Conservation (phyloP, 192 early-diverging fungal genomes). For the Podila minutissima region DNA sequence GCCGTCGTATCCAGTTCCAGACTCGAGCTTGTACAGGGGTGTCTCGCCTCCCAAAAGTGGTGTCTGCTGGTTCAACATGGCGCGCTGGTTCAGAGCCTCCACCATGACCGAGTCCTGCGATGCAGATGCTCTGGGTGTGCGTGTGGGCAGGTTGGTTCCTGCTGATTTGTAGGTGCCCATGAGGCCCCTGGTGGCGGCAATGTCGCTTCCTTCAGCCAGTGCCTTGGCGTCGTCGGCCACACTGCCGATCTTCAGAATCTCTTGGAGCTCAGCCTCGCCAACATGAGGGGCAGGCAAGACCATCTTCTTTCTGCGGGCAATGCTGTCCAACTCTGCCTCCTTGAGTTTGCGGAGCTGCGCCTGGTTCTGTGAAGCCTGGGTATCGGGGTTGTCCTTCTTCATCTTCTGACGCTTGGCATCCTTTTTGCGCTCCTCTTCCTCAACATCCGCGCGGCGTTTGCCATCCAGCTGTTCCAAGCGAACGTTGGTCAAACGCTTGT, state of each 20-base stretch:
- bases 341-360: slow-evolving; percentile 64
- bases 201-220: slow-evolving; percentile 68
- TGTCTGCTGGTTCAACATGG: slow-evolving; percentile 78
- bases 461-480: slow-evolving; percentile 86
- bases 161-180: slow-evolving; percentile 79
- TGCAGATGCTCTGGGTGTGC: slow-evolving; percentile 71
- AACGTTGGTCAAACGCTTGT: slow-evolving; percentile 74
- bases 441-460: slow-evolving; percentile 83
- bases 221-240: slow-evolving; percentile 79
- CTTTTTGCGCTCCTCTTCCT: slow-evolving; percentile 83
- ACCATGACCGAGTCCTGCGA: slow-evolving; percentile 71
- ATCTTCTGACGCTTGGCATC: slow-evolving; percentile 79
- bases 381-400: slow-evolving; percentile 61
- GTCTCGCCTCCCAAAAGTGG: slow-evolving; percentile 87
- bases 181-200: slow-evolving; percentile 70
- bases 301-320: slow-evolving; percentile 78
- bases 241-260: slow-evolving; percentile 72
- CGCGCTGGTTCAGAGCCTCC: slow-evolving; percentile 86
- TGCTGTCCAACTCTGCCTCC: slow-evolving; percentile 71
- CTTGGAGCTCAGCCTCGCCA: slow-evolving; percentile 88
- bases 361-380: slow-evolving; percentile 48
- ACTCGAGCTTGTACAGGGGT: slow-evolving; percentile 37
- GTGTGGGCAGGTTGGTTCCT: slow-evolving; percentile 56
- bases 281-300: slow-evolving; percentile 93
- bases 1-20: slow-evolving; percentile 70